Evolutionary conservation across 345 rosid genomes (phyloP).

Genomic region (Capsella bursapastoris): DNA sequence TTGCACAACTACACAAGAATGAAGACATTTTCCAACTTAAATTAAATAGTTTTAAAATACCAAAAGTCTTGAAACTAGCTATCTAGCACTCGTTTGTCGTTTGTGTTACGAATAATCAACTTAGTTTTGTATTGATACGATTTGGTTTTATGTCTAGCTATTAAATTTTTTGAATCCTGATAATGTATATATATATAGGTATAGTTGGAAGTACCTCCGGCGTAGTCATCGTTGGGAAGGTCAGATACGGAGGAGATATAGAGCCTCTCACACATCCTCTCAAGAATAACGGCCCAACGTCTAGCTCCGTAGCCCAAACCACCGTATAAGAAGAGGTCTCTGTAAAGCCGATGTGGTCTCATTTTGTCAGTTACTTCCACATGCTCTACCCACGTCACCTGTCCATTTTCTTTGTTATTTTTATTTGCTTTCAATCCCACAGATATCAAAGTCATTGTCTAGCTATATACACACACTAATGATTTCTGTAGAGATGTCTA

Average conservation of each 20-base stretch:
- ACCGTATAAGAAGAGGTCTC: slow-evolving; percentile 55
- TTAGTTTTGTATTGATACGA: not conserved
- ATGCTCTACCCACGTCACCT: slow-evolving; percentile 92
- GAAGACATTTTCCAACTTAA: not conserved
- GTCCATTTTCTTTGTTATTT: slow-evolving; percentile 14
- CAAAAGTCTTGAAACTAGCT: not conserved
- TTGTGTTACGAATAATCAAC: not conserved
- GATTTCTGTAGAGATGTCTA: not conserved
- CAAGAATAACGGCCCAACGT: slow-evolving; percentile 64
- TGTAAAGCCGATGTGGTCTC: slow-evolving; percentile 63
- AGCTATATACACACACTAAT: not conserved
- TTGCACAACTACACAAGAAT: slow-evolving; percentile 40
- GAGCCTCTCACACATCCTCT: slow-evolving; percentile 67
- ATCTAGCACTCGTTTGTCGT: not conserved
- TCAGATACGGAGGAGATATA: slow-evolving; percentile 32
- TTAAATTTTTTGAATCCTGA: too few species aligned
- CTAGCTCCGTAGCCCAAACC: slow-evolving; percentile 67
- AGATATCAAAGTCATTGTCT: not conserved
- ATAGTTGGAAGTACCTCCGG: slow-evolving; percentile 49
- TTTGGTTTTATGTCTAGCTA: too few species aligned
- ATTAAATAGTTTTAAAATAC: not conserved
- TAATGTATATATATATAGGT: too few species aligned
- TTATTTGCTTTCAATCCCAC: not conserved
- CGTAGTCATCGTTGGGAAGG: slow-evolving; percentile 32
- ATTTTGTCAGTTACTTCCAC: slow-evolving; percentile 66